Conservation (phyloP, 768 basidiomycete genomes). For the Suillus ampliporus region DNA sequence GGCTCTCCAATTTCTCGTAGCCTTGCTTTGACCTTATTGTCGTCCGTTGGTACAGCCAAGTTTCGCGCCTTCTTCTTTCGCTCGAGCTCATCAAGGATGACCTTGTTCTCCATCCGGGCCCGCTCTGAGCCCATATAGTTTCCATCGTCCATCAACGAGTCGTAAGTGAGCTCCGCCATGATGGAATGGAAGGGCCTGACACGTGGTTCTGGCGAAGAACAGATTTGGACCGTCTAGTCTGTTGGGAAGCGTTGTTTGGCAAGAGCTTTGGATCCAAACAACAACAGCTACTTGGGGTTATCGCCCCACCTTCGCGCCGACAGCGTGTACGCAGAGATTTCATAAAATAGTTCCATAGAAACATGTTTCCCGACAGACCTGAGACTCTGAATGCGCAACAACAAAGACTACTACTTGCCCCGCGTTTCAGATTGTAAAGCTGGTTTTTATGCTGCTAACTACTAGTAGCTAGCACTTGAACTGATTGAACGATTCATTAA, state of each 20-base stretch:
- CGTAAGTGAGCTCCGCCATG: conserved; percentile 80
- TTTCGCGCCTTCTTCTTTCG: conserved; percentile 93
- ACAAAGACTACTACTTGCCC: background rate
- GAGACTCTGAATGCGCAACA: background rate
- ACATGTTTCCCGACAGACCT: background rate
- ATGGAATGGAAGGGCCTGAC: conserved; percentile 17
- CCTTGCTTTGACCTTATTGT: conserved; percentile 87
- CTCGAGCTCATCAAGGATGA: conserved; percentile 94
- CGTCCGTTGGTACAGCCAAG: conserved; percentile 97
- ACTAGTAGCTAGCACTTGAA: background rate
- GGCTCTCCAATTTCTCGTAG: conserved; percentile 95
- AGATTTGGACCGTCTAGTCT: conserved; percentile 17
- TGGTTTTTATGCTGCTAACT: background rate
- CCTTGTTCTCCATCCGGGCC: conserved; percentile 80
- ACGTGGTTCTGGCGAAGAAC: conserved; percentile 14
- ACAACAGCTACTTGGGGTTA: conserved; percentile 18
- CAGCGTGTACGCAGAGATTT: conserved; percentile 6
- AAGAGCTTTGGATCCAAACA: conserved; percentile 39
- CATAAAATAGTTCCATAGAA: background rate
- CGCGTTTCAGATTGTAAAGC: background rate
- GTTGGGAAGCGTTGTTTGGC: conserved; percentile 39
- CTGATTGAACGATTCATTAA: background rate
- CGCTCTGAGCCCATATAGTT: conserved; percentile 76
- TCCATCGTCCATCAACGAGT: conserved; percentile 79
- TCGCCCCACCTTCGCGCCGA: background rate